Evolutionary conservation across 768 basidiomycete genomes (phyloP), one percentile per base, ranked within the genome.

Genomic region (Termitomyces sp.): DNA sequence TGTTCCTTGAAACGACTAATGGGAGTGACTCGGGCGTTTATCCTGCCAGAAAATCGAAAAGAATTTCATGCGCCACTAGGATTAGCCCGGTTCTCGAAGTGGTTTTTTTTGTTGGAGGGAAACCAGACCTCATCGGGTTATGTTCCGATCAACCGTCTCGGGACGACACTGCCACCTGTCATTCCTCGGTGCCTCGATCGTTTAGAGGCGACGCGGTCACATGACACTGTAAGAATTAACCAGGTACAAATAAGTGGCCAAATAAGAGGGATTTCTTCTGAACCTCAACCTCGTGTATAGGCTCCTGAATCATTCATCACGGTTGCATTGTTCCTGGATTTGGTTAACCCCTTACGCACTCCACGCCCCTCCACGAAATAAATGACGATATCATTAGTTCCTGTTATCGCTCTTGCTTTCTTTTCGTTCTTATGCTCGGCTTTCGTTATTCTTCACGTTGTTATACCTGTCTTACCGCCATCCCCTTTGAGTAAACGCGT

Each of bases 391-490:
- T 85, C 89, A 57, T 82, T 91, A 71, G 74, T 87, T 72, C 84
- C 85, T 45, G 79, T 87, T 57, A 77, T 92, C 68, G 80, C 80
- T 51, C 83, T 91, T 68, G 84, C 84, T 73, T 81, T 91, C 70
- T 61, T 89, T 67, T 91, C 90, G 57, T 89, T 91, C 77, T 71
- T 85, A 69, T 82, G 81, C 70, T 91, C 90, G 50, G 86, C 81
- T 69, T 91, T 90, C 69, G 81, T 90, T 68, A 84, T 92, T 74
- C 84, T 91, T 69, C 87, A 87, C 71, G 87, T 90, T 71, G 70
- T 91, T 68, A 79, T 90, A 70, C 88, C 90, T 62, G 86, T 91
- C 71, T 71, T 92, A 59, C 90, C 89, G 32, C 88, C 89, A 55
- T 82, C 85, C 66, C 86, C 88, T 32, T 77, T 90, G 71, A 90